These are phyloP conservation scores for Saccharomycopsis hybrid DNA, from an alignment of 1,139 yeast species.

Conservation along the genomic window DNA sequence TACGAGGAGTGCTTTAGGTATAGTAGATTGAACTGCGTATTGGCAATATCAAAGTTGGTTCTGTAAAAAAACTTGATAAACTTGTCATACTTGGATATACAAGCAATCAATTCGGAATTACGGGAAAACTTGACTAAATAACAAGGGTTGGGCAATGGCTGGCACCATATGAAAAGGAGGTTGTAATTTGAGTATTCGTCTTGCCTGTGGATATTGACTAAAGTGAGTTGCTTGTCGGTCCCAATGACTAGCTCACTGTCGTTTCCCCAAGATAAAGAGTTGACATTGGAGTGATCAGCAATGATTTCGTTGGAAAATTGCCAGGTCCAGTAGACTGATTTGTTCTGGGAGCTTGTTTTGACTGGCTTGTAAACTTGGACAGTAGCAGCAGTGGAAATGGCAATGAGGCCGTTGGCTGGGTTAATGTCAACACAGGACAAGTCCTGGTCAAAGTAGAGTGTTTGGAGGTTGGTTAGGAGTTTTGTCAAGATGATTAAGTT, in stretches of 20 bases:
- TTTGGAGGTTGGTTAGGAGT: conserved; percentile 55
- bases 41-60: conserved; percentile 58
- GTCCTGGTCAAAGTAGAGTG: conserved; percentile 64
- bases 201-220: conserved; percentile 42
- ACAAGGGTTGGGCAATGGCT: conserved; percentile 51
- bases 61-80: conserved; percentile 78
- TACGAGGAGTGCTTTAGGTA: conserved; percentile 60
- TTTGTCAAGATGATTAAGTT: conserved; percentile 63
- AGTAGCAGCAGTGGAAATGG: conserved; percentile 32
- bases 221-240: conserved; percentile 40
- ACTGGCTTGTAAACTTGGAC: conserved; percentile 36
- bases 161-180: conserved; percentile 45
- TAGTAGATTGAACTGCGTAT: conserved; percentile 63
- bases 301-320: conserved; percentile 32
- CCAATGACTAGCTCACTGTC: conserved; percentile 60
- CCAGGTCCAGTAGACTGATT: conserved; percentile 38
- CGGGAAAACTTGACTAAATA: conserved; percentile 50
- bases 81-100: conserved; percentile 55
- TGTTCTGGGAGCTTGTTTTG: conserved; percentile 38
- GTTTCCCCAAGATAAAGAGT: conserved; percentile 63
- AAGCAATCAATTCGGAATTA: conserved; percentile 61
- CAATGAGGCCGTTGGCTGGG: conserved; percentile 45
- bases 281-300: conserved; percentile 36
- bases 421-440: conserved; percentile 63
- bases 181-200: conserved; percentile 34